Conservation (phyloP, 108 stramenopile genomes). For the Parmales sp. region DNA sequence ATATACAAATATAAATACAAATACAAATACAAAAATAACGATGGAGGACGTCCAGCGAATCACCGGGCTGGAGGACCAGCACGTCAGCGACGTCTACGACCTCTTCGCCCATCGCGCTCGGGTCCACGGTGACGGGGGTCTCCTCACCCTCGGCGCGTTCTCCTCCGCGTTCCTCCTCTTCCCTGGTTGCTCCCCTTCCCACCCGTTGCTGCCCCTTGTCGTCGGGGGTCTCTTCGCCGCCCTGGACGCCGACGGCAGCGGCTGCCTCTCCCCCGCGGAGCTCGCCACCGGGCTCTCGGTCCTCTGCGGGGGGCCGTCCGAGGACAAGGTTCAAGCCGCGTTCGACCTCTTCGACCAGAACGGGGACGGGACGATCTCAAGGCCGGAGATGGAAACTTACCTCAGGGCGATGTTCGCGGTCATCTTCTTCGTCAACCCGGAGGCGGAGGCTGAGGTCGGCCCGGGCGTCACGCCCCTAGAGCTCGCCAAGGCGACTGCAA, state of each 20-base stretch:
- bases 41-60: conserved; percentile 3
- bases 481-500: conserved; percentile 24
- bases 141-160: conserved; percentile 9
- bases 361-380: conserved; percentile 22
- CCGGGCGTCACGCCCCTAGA: conserved; percentile 20
- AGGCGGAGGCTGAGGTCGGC: conserved; percentile 6
- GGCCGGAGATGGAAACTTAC: conserved; percentile 24
- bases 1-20: too few species aligned
- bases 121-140: background rate
- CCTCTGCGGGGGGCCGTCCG: conserved; percentile 25
- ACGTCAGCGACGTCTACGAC: background rate
- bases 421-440: conserved; percentile 11
- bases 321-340: conserved; percentile 28
- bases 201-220: background rate
- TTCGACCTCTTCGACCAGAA: conserved; percentile 27
- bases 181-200: background rate
- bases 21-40: too few species aligned
- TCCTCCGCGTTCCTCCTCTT: background rate
- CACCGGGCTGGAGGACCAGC: background rate
- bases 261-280: background rate
- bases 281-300: conserved; percentile 10
- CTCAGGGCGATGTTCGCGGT: conserved; percentile 26
- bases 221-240: conserved; percentile 1
- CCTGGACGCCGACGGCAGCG: conserved; percentile 13
- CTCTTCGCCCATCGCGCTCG: background rate